phyloP scores from a whole-genome alignment of 2,329 filamentous ascomycete species.

The Waltergamsia citrina region DNA sequence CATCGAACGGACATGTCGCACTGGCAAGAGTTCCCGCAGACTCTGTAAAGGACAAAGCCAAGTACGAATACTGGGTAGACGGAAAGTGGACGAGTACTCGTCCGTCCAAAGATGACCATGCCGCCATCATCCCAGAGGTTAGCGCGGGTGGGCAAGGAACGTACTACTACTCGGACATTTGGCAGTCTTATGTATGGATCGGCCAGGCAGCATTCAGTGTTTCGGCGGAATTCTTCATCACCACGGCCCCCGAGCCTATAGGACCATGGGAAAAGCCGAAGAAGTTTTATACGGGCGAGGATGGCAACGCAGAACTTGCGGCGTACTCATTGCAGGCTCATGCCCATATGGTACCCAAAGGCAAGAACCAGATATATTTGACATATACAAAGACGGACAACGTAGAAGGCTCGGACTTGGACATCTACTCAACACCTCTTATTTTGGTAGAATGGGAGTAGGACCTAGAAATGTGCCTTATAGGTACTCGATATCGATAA shows the following conservation, averaged over 20 bases:
- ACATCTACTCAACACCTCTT: slow-evolving; percentile 3
- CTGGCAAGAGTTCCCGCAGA: slow-evolving; percentile 9
- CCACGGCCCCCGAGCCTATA: slow-evolving; percentile 8
- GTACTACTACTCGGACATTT: slow-evolving; percentile 10
- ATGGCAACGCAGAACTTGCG: slow-evolving; percentile 3
- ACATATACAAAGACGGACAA: slow-evolving; percentile 3
- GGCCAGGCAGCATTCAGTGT: slow-evolving; percentile 9
- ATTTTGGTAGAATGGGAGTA: slow-evolving; percentile 3
- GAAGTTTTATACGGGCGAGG: slow-evolving; percentile 5
- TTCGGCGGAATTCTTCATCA: slow-evolving; percentile 11
- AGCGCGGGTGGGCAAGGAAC: slow-evolving; percentile 12
- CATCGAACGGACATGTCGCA: slow-evolving; percentile 7
- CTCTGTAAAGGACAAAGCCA: slow-evolving; percentile 8
- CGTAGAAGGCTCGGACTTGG: neutral
- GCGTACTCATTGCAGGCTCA: slow-evolving; percentile 8
- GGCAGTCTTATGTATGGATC: slow-evolving; percentile 12
- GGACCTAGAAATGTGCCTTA: neutral
- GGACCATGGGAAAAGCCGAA: slow-evolving; percentile 6
- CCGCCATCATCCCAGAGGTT: slow-evolving; percentile 9
- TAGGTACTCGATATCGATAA: no score
- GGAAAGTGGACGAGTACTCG: slow-evolving; percentile 8
- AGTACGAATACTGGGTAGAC: slow-evolving; percentile 11
- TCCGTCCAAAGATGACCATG: slow-evolving; percentile 7
- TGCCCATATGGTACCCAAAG: slow-evolving; percentile 3
- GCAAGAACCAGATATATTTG: slow-evolving; percentile 1